These are phyloP conservation scores for Adiantum capillusveneris DNA, from an alignment of 75 land plant genomes.

Conservation along the genomic window DNA sequence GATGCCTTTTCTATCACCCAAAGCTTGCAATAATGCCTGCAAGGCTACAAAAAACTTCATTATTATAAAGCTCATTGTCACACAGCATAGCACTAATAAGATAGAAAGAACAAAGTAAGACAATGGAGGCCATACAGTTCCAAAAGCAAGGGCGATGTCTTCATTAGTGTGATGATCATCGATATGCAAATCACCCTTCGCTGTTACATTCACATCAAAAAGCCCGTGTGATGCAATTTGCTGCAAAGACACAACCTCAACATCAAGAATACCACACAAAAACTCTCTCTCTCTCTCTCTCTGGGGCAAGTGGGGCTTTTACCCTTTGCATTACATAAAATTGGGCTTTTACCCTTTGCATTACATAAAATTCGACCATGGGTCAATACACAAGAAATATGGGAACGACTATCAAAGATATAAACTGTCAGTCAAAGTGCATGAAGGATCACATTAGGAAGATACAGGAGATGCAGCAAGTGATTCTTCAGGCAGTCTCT, in stretches of 20 bases:
- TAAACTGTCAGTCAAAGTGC: too few relatives aligned
- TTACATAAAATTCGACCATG: too few relatives aligned
- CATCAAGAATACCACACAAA: background rate
- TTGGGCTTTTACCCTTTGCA: too few relatives aligned
- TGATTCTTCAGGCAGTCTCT: too few relatives aligned
- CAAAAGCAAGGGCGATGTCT: conserved; percentile 94
- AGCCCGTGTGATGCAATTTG: conserved; percentile 97
- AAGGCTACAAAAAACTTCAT: background rate
- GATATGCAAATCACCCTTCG: conserved; percentile 81
- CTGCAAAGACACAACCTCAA: conserved; percentile 24
- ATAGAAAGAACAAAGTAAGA: background rate
- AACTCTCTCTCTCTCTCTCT: conserved; percentile 9
- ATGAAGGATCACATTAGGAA: too few relatives aligned
- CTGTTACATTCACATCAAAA: conserved; percentile 74
- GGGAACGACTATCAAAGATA: too few relatives aligned
- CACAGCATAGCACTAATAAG: conserved; percentile 4
- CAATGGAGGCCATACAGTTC: conserved; percentile 45
- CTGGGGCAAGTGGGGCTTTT: too few relatives aligned
- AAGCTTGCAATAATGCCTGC: conserved; percentile 75
- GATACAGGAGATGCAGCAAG: too few relatives aligned
- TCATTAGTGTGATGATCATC: conserved; percentile 99
- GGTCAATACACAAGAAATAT: background rate
- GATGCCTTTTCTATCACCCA: conserved; percentile 90
- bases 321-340: too few relatives aligned
- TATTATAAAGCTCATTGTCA: background rate